phyloP scores from a whole-genome alignment of 495 filamentous ascomycete species.

The Penicillium chermesinum region DNA sequence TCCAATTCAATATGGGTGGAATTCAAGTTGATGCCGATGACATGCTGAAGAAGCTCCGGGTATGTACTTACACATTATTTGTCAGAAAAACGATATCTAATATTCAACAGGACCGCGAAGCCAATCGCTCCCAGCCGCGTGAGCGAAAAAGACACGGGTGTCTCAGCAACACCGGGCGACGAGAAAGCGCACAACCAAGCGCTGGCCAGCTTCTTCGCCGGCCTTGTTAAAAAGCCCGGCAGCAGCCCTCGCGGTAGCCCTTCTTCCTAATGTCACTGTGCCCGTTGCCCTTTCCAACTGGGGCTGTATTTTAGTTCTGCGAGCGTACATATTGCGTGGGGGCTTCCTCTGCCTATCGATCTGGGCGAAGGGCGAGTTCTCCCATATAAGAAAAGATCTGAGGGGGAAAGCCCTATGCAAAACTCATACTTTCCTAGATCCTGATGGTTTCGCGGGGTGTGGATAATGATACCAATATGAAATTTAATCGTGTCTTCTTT shows the following conservation, averaged over 20 bases:
- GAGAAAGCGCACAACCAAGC: constrained; percentile 63
- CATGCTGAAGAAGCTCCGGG: constrained; percentile 84
- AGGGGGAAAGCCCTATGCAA: constrained; percentile 8
- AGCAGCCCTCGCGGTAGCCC: constrained; percentile 41
- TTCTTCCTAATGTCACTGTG: constrained; percentile 24
- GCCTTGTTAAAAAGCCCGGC: constrained; percentile 55
- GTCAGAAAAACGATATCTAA: constrained; percentile 10
- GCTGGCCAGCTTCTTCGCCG: constrained; percentile 62
- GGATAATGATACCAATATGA: constrained; percentile 35
- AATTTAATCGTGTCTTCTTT: constrained; percentile 5
- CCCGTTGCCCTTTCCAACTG: constrained; percentile 4
- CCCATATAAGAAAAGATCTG: constrained; percentile 8
- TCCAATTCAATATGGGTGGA: constrained; percentile 95
- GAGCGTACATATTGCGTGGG: constrained; percentile 25
- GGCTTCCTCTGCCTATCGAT: constrained; percentile 17
- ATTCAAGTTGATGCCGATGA: constrained; percentile 97
- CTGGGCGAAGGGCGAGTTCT: constrained; percentile 27
- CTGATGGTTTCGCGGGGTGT: constrained; percentile 22
- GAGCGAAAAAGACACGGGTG: constrained; percentile 31
- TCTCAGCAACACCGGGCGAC: constrained; percentile 36
- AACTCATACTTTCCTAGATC: constrained; percentile 12
- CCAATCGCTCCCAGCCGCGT: constrained; percentile 38
- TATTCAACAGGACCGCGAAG: constrained; percentile 49
- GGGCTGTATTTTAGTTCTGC: constrained; percentile 32
- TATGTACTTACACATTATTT: constrained; percentile 29